Evolutionary conservation across 2,329 filamentous ascomycete genomes (phyloP).

Genomic region (Diaporthe sp.): DNA sequence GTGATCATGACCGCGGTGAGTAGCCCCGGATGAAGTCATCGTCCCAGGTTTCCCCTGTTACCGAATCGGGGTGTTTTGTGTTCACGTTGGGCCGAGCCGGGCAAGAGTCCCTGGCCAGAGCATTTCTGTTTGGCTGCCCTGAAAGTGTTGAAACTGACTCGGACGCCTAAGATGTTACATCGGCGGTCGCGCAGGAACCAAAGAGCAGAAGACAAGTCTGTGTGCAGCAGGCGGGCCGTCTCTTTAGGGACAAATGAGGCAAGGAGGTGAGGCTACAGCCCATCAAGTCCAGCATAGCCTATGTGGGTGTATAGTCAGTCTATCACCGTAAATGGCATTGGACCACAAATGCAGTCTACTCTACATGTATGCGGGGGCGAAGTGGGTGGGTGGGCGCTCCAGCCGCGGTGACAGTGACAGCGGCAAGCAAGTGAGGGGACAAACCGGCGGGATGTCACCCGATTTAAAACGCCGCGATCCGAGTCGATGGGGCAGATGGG

Average conservation of each 20-base stretch:
- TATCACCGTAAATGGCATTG: too few species aligned
- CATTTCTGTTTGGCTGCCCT: slow-evolving; percentile 13
- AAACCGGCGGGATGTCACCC: slow-evolving; percentile 21
- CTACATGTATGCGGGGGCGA: slow-evolving; percentile 2
- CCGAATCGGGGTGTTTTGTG: slow-evolving; percentile 3
- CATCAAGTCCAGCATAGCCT: too few species aligned
- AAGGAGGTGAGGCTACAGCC: slow-evolving; percentile 21
- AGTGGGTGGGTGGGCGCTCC: not conserved
- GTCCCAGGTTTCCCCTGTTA: slow-evolving; percentile 18
- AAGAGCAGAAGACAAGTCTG: slow-evolving; percentile 27
- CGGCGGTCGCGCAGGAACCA: slow-evolving; percentile 18
- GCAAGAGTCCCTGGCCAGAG: not conserved
- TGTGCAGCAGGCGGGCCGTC: slow-evolving; percentile 10
- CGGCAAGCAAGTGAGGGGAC: not conserved
- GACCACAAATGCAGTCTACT: not conserved
- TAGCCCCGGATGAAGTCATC: slow-evolving; percentile 19
- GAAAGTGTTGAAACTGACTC: slow-evolving; percentile 11
- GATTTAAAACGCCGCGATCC: slow-evolving; percentile 18
- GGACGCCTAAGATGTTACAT: slow-evolving; percentile 20
- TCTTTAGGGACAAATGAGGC: not conserved
- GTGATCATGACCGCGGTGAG: not conserved
- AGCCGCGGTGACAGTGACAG: slow-evolving; percentile 12
- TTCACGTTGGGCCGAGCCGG: slow-evolving; percentile 8
- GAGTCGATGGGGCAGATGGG: slow-evolving; percentile 19
- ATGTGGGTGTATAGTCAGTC: too few species aligned